A percentile compares a stretch with the other conserved stretches of the same genome.
Evolutionary conservation across 331 rosid genomes (phyloP).

Genomic region (Arachis monticola): DNA sequence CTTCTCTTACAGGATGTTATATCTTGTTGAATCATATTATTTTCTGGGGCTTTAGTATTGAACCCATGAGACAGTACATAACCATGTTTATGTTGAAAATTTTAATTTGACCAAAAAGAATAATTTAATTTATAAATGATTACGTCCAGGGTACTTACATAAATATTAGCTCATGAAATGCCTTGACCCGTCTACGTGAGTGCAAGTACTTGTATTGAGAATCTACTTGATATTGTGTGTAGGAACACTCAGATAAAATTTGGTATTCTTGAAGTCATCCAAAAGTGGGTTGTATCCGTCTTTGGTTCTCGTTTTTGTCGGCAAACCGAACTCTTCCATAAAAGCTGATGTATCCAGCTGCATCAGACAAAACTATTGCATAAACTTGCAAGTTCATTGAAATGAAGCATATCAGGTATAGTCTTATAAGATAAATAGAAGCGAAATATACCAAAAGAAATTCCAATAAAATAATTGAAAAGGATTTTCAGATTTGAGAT

Average conservation of each 20-base stretch:
- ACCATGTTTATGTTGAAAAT: conserved; percentile 4
- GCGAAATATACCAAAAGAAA: conserved; percentile 16
- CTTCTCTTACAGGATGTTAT: conserved; percentile 2
- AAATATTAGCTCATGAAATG: conserved; percentile 2
- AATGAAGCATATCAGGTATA: conserved; percentile 3
- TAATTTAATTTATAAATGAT: conserved; percentile 16
- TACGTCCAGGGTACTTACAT: background rate
- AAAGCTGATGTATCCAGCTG: conserved; percentile 90
- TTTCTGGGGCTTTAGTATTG: conserved; percentile 2
- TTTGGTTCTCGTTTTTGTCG: conserved; percentile 83
- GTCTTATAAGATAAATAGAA: conserved; percentile 20
- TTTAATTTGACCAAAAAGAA: background rate
- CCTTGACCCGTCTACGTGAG: conserved; percentile 23
- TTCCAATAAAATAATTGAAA: background rate
- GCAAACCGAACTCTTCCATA: conserved; percentile 98
- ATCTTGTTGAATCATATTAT: conserved; percentile 21
- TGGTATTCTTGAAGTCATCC: conserved; percentile 93
- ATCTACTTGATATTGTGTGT: conserved; percentile 75
- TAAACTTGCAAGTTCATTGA: background rate
- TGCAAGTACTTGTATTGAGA: conserved; percentile 14
- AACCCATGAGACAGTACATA: conserved; percentile 6
- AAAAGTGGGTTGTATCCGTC: conserved; percentile 94
- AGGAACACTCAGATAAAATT: conserved; percentile 86
- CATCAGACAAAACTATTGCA: conserved; percentile 41
- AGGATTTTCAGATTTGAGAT: background rate